phyloP scores from a whole-genome alignment of 164 flowering plant species.

The Hamamelis virginiana region DNA sequence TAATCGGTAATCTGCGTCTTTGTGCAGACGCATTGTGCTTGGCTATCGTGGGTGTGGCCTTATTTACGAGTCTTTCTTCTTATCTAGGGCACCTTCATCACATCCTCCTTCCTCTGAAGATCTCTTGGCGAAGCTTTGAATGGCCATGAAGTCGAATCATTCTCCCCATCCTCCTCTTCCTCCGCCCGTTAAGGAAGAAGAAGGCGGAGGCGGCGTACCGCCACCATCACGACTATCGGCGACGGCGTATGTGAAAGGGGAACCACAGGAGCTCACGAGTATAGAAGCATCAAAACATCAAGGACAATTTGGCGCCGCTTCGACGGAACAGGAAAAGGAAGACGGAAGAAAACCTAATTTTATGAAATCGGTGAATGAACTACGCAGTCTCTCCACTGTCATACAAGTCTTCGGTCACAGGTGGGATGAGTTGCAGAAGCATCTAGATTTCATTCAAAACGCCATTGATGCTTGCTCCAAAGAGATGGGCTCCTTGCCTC shows the following conservation, averaged over 20 bases:
- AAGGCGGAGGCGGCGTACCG: no score
- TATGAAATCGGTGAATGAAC: slow-evolving; percentile 19
- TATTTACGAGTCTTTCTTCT: no score
- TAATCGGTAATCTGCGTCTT: no score
- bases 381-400: slow-evolving; percentile 32
- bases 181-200: not conserved
- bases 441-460: slow-evolving; percentile 39
- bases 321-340: not conserved
- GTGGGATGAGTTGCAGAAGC: slow-evolving; percentile 40
- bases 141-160: not conserved
- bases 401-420: slow-evolving; percentile 32
- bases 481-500: not conserved
- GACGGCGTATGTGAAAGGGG: not conserved
- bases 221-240: not conserved
- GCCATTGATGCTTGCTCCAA: slow-evolving; percentile 17
- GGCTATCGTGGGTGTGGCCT: no score
- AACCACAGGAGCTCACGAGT: no score
- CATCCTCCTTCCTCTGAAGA: no score
- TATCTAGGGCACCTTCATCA: not conserved
- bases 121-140: no score
- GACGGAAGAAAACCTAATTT: not conserved
- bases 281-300: no score
- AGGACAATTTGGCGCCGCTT: no score
- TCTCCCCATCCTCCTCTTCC: not conserved
- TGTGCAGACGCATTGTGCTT: no score